Evolutionary conservation across 225 moss, liverwort and hornwort species (phyloP), one percentile per base, ranked within the genome.

Genomic region (Pseudoscleropodium purum): DNA sequence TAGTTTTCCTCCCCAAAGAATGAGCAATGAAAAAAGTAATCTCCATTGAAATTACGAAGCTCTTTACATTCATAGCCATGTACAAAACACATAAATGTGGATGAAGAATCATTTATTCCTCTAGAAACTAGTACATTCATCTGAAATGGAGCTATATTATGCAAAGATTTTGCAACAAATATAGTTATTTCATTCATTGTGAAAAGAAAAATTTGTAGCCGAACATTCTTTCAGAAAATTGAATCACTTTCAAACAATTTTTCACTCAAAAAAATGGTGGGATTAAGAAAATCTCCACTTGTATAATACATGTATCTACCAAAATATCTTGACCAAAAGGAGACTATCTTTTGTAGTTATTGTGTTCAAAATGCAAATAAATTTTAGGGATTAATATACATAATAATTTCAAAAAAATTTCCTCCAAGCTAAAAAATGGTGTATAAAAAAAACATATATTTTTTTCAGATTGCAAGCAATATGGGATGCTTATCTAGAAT

Each of bases 21-120:
- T 47, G 1, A 18, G 0, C 0, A 75, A 1, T 30, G 6, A 17
- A 74, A 3, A 74, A 29, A 43, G 10, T 0, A 0, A 45, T 74
- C 17, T 45, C 10, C 2, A 6, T 9, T 27, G 5, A 8, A 43
- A 1, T 5, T 29, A 43, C 16, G 2, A 73, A 43, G 73, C 29
- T 43, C 43, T 43, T 43, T 5, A 39, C 6, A 36, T 25, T 7
- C 1, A 70, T 39, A 70, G 8, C 7, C 8, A 7, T 69, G 2
- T 11, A 39, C 0, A 2, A n/a, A 39, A 43, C 0, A 10, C 17
- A 45, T 29, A 74, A 29, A 29, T 74, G 6, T 29, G 0, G 5
- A 45, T 30, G 6, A 45, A 45, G 6, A 45, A 74, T 74, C 17
- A 45, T 10, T 45, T 45, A 45, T 45, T 29, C 73, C 10, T 45